Conservation (phyloP, 805 yeast species). For the Pichia cephalocereana region DNA sequence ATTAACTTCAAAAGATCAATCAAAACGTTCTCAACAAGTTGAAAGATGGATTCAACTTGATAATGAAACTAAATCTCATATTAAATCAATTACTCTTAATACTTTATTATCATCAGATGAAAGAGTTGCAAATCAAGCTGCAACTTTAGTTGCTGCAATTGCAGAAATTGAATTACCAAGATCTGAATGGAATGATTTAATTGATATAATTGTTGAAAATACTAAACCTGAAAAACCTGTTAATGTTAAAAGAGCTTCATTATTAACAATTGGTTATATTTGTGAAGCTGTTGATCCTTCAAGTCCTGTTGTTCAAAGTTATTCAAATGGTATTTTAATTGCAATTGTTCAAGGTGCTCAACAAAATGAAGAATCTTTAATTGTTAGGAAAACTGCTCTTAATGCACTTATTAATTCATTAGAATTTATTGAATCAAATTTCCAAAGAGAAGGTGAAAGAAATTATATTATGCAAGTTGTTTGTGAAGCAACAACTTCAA, state of each 20-base stretch:
- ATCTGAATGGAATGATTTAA: conserved; percentile 80
- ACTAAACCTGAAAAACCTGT: conserved; percentile 73
- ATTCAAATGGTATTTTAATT: conserved; percentile 85
- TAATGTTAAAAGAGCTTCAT: conserved; percentile 75
- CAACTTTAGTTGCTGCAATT: conserved; percentile 92
- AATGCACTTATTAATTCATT: conserved; percentile 87
- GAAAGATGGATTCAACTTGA: conserved; percentile 70
- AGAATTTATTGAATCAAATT: conserved; percentile 80
- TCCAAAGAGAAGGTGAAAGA: conserved; percentile 89
- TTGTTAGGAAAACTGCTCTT: conserved; percentile 82
- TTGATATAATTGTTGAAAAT: conserved; percentile 75
- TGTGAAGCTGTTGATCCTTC: conserved; percentile 90
- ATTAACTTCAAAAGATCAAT: conserved; percentile 68
- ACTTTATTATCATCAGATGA: conserved; percentile 59
- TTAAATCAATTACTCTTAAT: conserved; percentile 55
- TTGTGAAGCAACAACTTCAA: conserved; percentile 96
- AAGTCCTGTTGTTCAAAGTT: conserved; percentile 66
- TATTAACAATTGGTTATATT: conserved; percentile 87
- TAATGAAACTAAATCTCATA: conserved; percentile 42
- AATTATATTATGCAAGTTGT: conserved; percentile 98
- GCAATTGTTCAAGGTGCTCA: conserved; percentile 97
- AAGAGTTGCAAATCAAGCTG: conserved; percentile 79
- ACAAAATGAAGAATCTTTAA: conserved; percentile 59
- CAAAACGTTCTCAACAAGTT: conserved; percentile 48
- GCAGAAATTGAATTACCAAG: conserved; percentile 93